Evolutionary conservation across 2,329 filamentous ascomycete genomes (phyloP), one percentile per base, ranked within the genome.

Genomic region (Ophiocordyceps robertsii): DNA sequence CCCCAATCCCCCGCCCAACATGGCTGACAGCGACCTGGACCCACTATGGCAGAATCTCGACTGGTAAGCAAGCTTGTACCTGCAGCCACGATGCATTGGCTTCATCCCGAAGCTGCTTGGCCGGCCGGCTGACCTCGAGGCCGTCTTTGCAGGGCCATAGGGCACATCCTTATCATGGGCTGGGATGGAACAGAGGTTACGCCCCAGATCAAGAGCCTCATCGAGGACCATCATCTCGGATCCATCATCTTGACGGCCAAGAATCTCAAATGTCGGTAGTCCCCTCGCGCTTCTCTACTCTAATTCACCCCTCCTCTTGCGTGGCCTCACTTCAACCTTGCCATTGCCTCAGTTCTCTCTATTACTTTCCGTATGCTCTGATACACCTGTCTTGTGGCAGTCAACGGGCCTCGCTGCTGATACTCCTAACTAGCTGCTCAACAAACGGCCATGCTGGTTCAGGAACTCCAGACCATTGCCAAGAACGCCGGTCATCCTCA

Each of bases 401-500:
- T 12, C 33, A 16, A 16, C 2, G 5, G 11, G 16, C 4, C 14
- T 10, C 31, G 19, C 42, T 46, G 41, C 48, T 50, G 43, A 43
- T 50, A 49, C 61, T 51, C 65, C 58, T 43, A 33, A 40, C 53
- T 60, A 96, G 90, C 89, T 56, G 90, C 89, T 46, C 81, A 94
- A 59, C 84, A 95, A 56, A 89, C 90, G 29, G 89, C 90, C 37
- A 77, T 75, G 55, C 72, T 96, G 36, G 86, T 95, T 29, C 83
- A 92, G 56, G 88, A 96, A 56, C 71, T 98, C 37, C 92, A 98
- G 63, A 88, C 81, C 40, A 90, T 94, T 56, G 92, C 92, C 32
- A 84, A 86, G 56, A 76, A 93, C 62, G 83, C 90, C 46, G 90
- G 90, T 17, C 90, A 96, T 61, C 82, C 84, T 3, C 82, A 90